These are phyloP conservation scores for Leptographium flavum DNA, from an alignment of 2,329 filamentous ascomycete genomes.

Conservation along the genomic window DNA sequence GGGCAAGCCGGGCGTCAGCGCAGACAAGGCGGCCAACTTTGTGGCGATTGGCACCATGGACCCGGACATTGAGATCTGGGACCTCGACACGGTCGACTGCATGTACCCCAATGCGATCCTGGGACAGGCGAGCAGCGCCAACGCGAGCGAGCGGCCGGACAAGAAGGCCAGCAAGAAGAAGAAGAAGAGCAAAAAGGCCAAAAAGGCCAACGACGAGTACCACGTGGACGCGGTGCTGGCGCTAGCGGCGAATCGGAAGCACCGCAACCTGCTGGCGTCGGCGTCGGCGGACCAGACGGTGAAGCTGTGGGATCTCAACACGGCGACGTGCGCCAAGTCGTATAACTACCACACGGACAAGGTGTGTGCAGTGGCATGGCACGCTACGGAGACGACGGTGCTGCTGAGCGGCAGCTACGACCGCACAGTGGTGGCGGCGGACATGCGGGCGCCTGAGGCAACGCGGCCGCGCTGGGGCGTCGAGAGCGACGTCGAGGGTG, in stretches of 20 bases:
- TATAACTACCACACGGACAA: slow-evolving; percentile 96
- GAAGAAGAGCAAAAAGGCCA: slow-evolving; percentile 83
- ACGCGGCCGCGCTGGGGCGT: slow-evolving; percentile 79
- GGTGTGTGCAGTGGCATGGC: slow-evolving; percentile 92
- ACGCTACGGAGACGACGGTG: slow-evolving; percentile 72
- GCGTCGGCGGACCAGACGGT: slow-evolving; percentile 93
- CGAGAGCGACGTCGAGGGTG: slow-evolving; percentile 85
- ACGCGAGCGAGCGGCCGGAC: background rate
- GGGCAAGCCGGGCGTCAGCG: slow-evolving; percentile 47
- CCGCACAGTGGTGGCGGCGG: slow-evolving; percentile 80
- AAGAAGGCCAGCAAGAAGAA: slow-evolving; percentile 55
- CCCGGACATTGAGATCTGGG: slow-evolving; percentile 97
- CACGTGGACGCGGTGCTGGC: slow-evolving; percentile 90
- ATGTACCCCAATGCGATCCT: slow-evolving; percentile 98
- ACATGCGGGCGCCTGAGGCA: slow-evolving; percentile 86
- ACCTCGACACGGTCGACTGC: slow-evolving; percentile 87
- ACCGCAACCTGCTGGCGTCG: slow-evolving; percentile 87
- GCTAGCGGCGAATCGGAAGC: slow-evolving; percentile 80
- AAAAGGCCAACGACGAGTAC: slow-evolving; percentile 79
- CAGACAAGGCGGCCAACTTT: slow-evolving; percentile 67
- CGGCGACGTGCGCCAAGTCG: slow-evolving; percentile 82
- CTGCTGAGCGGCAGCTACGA: slow-evolving; percentile 92
- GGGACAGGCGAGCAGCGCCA: slow-evolving; percentile 46
- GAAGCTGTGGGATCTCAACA: slow-evolving; percentile 95
- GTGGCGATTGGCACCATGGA: slow-evolving; percentile 95